Conservation (phyloP, 1,139 yeast species). For the Yamadazyma conglobata region DNA sequence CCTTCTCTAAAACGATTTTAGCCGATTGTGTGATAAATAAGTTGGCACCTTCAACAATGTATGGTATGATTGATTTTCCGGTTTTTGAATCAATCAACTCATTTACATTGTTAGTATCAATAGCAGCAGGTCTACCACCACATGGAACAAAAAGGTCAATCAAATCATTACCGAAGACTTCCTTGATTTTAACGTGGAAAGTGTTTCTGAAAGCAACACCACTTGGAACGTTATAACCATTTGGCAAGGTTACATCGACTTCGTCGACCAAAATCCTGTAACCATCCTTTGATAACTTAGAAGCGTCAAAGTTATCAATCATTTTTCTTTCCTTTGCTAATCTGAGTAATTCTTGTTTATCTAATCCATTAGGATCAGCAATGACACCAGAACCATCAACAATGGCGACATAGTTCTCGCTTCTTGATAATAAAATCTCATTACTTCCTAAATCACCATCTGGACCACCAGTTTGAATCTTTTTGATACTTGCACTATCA, state of each 20-base stretch:
- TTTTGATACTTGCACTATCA: conserved; percentile 56
- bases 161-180: conserved; percentile 56
- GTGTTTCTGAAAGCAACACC: conserved; percentile 93
- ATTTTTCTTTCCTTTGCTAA: conserved; percentile 77
- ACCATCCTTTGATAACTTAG: conserved; percentile 69
- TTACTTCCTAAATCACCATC: conserved; percentile 98
- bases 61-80: conserved; percentile 77
- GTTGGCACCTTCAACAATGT: conserved; percentile 96
- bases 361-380: conserved; percentile 86
- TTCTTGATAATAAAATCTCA: conserved; percentile 80
- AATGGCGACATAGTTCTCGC: conserved; percentile 80
- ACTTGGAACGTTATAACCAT: conserved; percentile 68
- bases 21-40: conserved; percentile 94
- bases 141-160: conserved; percentile 91
- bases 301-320: conserved; percentile 65
- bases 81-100: conserved; percentile 69
- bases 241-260: conserved; percentile 71
- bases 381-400: conserved; percentile 97
- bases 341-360: conserved; percentile 71
- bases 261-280: conserved; percentile 87
- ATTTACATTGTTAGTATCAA: conserved; percentile 80
- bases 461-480: conserved; percentile 98
- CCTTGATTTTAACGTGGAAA: conserved; percentile 75
- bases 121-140: conserved; percentile 98
- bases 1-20: conserved; percentile 76